Percentiles rank a stretch among this genome's conserved stretches.
Evolutionary conservation across 2,329 filamentous ascomycete genomes (phyloP).

Genomic region (Nigrospora osmanthi): DNA sequence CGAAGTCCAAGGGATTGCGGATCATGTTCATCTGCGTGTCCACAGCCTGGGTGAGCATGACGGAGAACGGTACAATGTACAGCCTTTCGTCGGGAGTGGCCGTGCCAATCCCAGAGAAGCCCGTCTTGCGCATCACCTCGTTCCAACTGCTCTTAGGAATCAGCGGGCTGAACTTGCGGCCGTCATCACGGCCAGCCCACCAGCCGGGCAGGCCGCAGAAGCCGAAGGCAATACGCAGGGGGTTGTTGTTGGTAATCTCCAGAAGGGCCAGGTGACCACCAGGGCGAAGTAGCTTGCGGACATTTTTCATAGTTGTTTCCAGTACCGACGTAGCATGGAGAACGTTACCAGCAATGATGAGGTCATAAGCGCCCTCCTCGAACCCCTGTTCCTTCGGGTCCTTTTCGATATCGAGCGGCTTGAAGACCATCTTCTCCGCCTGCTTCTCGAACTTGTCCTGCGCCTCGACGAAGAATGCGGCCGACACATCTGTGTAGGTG

Average conservation of each 20-base stretch:
- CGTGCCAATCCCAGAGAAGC: slow-evolving; percentile 20
- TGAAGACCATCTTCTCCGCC: slow-evolving; percentile 18
- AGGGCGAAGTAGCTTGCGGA: slow-evolving; percentile 20
- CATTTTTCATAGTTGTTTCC: slow-evolving; percentile 12
- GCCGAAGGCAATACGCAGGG: background rate
- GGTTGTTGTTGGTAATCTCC: slow-evolving; percentile 3
- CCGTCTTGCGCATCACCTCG: slow-evolving; percentile 10
- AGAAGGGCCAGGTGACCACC: slow-evolving; percentile 23
- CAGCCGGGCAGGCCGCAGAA: slow-evolving; percentile 3
- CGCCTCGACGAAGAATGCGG: slow-evolving; percentile 1
- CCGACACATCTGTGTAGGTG: slow-evolving; percentile 7
- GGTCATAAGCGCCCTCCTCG: slow-evolving; percentile 11
- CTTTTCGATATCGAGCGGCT: slow-evolving; percentile 18
- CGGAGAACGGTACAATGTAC: slow-evolving; percentile 1
- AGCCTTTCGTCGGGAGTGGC: slow-evolving; percentile 2
- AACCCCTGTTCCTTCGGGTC: slow-evolving; percentile 20
- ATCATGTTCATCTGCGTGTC: slow-evolving; percentile 11
- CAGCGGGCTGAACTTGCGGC: slow-evolving; percentile 1
- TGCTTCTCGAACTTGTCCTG: background rate
- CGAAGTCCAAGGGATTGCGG: slow-evolving; percentile 1
- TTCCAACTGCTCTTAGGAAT: slow-evolving; percentile 12
- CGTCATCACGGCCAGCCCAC: slow-evolving; percentile 3
- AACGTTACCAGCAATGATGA: slow-evolving; percentile 21
- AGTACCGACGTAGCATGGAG: slow-evolving; percentile 15
- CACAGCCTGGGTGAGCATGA: slow-evolving; percentile 24